Evolutionary conservation across 805 yeast genomes (phyloP).

Genomic region (Ogataea wickerhamii): DNA sequence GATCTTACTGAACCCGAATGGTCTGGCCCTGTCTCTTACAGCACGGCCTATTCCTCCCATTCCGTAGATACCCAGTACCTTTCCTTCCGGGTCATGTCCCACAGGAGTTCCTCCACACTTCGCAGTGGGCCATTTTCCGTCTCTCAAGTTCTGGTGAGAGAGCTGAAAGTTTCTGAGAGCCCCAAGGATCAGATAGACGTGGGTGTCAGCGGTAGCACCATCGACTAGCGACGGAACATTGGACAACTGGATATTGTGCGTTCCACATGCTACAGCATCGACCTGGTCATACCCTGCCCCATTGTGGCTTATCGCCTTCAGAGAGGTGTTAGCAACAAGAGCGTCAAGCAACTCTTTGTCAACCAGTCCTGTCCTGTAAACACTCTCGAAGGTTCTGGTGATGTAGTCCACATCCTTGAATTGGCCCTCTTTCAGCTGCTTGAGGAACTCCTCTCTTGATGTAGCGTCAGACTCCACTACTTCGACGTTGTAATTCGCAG

Average conservation of each 20-base stretch:
- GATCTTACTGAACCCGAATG: conserved; percentile 72
- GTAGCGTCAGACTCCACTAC: conserved; percentile 43
- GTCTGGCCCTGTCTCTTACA: conserved; percentile 63
- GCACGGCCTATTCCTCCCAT: conserved; percentile 91
- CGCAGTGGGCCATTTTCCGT: conserved; percentile 57
- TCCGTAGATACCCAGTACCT: conserved; percentile 76
- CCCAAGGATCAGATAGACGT: conserved; percentile 47
- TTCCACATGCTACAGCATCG: conserved; percentile 40
- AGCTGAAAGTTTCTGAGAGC: conserved; percentile 57
- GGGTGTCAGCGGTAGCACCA: conserved; percentile 56
- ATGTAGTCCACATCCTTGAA: conserved; percentile 36
- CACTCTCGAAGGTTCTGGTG: conserved; percentile 41
- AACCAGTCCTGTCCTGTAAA: conserved; percentile 37
- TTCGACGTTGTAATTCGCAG: conserved; percentile 34
- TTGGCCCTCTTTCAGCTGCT: conserved; percentile 35
- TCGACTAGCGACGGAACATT: conserved; percentile 53
- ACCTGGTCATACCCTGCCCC: conserved; percentile 61
- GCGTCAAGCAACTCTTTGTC: conserved; percentile 40
- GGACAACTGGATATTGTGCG: conserved; percentile 42
- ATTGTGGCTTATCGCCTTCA: conserved; percentile 44
- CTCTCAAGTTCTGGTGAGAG: conserved; percentile 50
- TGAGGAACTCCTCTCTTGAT: conserved; percentile 38
- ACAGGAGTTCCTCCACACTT: conserved; percentile 53
- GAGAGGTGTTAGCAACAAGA: conserved; percentile 31
- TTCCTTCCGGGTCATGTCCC: conserved; percentile 75